These are phyloP conservation scores for Lodderomyces pseudojiufengensis DNA, from an alignment of 1,139 yeast species.

Conservation along the genomic window DNA sequence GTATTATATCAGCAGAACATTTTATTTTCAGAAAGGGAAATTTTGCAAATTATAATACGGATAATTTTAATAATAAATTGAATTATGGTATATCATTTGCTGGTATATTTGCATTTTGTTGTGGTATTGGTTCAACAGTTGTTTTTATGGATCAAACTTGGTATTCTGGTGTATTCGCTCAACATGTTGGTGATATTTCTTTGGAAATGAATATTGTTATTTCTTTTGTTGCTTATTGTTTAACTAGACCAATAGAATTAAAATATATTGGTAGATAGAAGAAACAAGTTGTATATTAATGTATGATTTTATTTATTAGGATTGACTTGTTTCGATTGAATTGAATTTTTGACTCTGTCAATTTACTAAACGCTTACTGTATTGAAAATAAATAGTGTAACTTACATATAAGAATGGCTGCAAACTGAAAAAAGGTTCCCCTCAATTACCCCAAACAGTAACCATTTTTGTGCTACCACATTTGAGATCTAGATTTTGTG, in stretches of 20 bases:
- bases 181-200: constrained; percentile 26
- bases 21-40: constrained; percentile 22
- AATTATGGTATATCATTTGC: constrained; percentile 27
- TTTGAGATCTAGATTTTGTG: too few species aligned
- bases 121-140: constrained; percentile 28
- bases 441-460: too few species aligned
- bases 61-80: constrained; percentile 19
- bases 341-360: too few species aligned
- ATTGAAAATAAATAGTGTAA: too few species aligned
- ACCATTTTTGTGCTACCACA: too few species aligned
- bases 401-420: too few species aligned
- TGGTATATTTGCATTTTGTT: constrained; percentile 23
- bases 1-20: constrained; percentile 26
- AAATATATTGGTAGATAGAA: constrained; percentile 20
- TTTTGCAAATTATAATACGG: constrained; percentile 22
- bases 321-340: background rate
- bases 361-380: too few species aligned
- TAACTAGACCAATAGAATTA: constrained; percentile 26
- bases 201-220: constrained; percentile 25
- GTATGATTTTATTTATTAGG: background rate
- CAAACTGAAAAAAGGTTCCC: too few species aligned
- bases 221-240: constrained; percentile 23
- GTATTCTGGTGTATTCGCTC: constrained; percentile 28
- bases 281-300: background rate
- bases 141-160: constrained; percentile 29